Evolutionary conservation across 768 basidiomycete genomes (phyloP).

Genomic region (Phaffia australis): DNA sequence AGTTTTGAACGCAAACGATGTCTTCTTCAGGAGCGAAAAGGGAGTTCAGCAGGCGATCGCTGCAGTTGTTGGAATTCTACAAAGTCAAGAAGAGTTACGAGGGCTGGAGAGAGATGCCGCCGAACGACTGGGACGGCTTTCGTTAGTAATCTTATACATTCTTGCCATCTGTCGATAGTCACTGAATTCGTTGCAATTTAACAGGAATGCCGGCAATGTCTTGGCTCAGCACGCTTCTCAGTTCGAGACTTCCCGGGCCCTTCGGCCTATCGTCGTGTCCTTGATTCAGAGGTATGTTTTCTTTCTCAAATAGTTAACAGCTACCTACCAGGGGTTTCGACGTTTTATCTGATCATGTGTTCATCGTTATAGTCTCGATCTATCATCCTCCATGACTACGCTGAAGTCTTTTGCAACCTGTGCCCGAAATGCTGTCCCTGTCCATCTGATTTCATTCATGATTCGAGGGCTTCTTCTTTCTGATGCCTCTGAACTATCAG

Average conservation of each 20-base stretch:
- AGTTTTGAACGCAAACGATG: constrained; percentile 9
- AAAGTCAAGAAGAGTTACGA: constrained; percentile 20
- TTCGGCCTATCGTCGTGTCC: constrained; percentile 20
- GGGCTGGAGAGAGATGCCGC: constrained; percentile 17
- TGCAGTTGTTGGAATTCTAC: constrained; percentile 15
- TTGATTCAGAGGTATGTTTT: constrained; percentile 12
- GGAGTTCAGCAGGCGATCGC: constrained; percentile 5
- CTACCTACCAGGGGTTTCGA: too few relatives aligned
- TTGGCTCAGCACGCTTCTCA: constrained; percentile 10
- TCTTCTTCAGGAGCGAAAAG: neutral
- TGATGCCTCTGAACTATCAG: neutral
- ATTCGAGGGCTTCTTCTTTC: constrained; percentile 13
- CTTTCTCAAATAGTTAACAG: neutral
- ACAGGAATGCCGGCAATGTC: constrained; percentile 6
- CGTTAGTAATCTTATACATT: too few relatives aligned
- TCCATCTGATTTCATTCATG: constrained; percentile 17
- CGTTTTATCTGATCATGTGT: neutral
- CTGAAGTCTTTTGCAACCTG: constrained; percentile 21
- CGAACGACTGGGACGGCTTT: neutral
- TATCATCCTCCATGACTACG: constrained; percentile 2
- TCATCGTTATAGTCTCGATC: constrained; percentile 6
- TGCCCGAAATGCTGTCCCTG: constrained; percentile 7
- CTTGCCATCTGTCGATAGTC: too few relatives aligned
- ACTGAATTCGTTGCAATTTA: too few relatives aligned
- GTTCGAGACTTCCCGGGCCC: constrained; percentile 18